Evolutionary conservation across 495 filamentous ascomycete genomes (phyloP).

Genomic region (Neurospora hispaniola): DNA sequence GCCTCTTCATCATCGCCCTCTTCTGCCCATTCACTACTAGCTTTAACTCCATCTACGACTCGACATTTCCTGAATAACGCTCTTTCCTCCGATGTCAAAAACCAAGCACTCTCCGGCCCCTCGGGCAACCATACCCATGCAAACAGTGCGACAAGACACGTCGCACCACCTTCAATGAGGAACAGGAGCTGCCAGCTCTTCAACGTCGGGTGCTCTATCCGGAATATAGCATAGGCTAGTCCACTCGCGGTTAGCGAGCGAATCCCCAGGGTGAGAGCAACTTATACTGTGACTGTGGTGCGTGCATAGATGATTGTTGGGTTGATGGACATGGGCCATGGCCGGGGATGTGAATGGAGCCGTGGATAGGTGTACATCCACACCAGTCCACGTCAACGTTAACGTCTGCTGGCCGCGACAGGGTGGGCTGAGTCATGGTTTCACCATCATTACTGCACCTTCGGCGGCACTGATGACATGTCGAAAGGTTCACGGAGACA

Average conservation of each 20-base stretch:
- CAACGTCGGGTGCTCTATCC: constrained; percentile 16
- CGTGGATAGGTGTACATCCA: background rate
- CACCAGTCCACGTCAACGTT: background rate
- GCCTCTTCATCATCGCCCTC: background rate
- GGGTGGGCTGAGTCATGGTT: background rate
- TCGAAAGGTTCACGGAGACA: background rate
- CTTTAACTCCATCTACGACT: background rate
- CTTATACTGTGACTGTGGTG: background rate
- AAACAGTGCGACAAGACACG: constrained; percentile 34
- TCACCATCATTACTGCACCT: background rate
- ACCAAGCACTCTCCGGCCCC: constrained; percentile 44
- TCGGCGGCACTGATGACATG: background rate
- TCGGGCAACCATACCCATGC: constrained; percentile 42
- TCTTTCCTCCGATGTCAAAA: constrained; percentile 35
- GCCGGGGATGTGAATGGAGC: background rate
- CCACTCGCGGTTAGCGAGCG: background rate
- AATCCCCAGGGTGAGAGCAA: background rate
- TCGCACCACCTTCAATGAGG: constrained; percentile 42
- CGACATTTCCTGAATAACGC: background rate
- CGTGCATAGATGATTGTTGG: background rate
- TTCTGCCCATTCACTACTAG: constrained; percentile 1
- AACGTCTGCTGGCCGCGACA: background rate
- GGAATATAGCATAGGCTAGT: constrained; percentile 20
- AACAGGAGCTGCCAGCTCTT: constrained; percentile 49
- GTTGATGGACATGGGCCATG: background rate